Base-by-base conservation (phyloP, 441 rosid species). In the Aleurites moluccanus region DNA sequence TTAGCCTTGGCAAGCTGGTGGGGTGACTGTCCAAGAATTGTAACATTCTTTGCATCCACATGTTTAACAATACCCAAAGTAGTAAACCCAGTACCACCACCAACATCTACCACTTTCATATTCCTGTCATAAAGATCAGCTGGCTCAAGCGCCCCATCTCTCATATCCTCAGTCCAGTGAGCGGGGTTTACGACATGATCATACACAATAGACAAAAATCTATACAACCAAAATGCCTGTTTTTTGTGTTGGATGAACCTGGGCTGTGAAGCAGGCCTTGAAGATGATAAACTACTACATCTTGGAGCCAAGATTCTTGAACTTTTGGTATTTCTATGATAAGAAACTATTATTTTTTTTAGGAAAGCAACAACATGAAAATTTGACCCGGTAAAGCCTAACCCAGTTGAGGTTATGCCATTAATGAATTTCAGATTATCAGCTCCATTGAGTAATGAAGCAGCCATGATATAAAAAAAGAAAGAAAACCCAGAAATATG, bases 41-140 rank as follows among this genome's bases (percentile, higher is more conserved):
- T 83, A 8, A 84, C 86, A 73, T 86, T 86, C 71, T 84, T 86
- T 18, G 89, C 87, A 74, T 84, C 87, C 30, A 86, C 87, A 52
- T 86, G 87, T 80, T 86, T 86, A 72, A 86, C 89, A 33, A 86
- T 86, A 23, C 89, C 89, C 67, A 84, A 76, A 74, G 89, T 86
- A 33, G 87, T 86, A 75, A 86, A 86, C 14, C 89, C 87, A 38
- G 86, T 83, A 25, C 89, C 89, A 3, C 89, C 89, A 73, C 87
- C 89, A 20, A 84, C 89, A 81, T 84, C 87, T 10, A 83, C 81
- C 15, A 86, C 87, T 8, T 64, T 45, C 86, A 84, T 55, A n/a
- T 74, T 83, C 83, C 80, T 76, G 33, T 81, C 78, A 64, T 44
- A 16, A 64, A 86, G 83, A 64, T 86, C 87, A 18, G 87, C 89